These are phyloP conservation scores for Nosema muscidifuracis DNA, from an alignment of 371 early-diverging fungal species.

Conservation along the genomic window DNA sequence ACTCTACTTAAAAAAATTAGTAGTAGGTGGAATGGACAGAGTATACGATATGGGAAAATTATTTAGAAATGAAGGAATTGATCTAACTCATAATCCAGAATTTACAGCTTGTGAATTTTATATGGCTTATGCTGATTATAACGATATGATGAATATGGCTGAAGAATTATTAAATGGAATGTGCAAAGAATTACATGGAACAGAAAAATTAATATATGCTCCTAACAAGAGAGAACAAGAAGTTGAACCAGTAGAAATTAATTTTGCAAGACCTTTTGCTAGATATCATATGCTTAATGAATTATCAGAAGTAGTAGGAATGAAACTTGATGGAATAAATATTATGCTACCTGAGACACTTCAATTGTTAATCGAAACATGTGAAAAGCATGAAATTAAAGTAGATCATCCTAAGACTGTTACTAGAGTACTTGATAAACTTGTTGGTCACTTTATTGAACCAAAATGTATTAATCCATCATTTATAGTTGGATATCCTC, in stretches of 20 bases:
- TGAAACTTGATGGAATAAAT: conserved; percentile 72
- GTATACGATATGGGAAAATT: conserved; percentile 98
- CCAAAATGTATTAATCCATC: conserved; percentile 84
- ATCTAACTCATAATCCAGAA: conserved; percentile 99
- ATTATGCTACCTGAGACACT: conserved; percentile 73
- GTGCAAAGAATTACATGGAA: conserved; percentile 79
- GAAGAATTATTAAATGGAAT: conserved; percentile 80
- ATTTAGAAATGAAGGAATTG: conserved; percentile 99
- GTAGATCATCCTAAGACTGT: conserved; percentile 86
- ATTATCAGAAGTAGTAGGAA: conserved; percentile 76
- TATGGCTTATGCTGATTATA: conserved; percentile 96
- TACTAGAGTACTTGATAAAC: conserved; percentile 88
- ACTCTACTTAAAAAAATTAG: conserved; percentile 89
- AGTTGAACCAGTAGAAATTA: conserved; percentile 68
- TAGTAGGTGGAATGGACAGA: conserved; percentile 94
- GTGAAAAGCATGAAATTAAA: conserved; percentile 79
- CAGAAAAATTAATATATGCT: conserved; percentile 78
- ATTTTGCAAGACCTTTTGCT: conserved; percentile 91
- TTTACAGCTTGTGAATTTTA: conserved; percentile 98
- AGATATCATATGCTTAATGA: conserved; percentile 83
- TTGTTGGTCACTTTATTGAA: conserved; percentile 93
- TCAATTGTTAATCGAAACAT: conserved; percentile 78
- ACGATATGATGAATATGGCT: conserved; percentile 86
- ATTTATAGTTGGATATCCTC: conserved; percentile 91
- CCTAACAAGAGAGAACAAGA: conserved; percentile 74